These are phyloP conservation scores for barrel medic (Medicago truncatula) DNA, from an alignment of 306 rosid species.

Conservation along the genomic window MtrunA17r5.0-ANR NC_053048.1:37272001-37272500, in stretches of 20 bases:
- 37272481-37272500: too few relatives aligned
- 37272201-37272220: conserved; percentile 94
- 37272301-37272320: not conserved
- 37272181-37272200: conserved; percentile 83
- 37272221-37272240: conserved; percentile 96
- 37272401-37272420: too few relatives aligned
- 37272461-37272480: too few relatives aligned
- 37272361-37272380: not conserved
- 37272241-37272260: conserved; percentile 85
- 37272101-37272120: not conserved
- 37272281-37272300: not conserved
- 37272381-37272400: too few relatives aligned
- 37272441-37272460: too few relatives aligned
- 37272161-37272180: conserved; percentile 64
- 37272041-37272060: conserved; percentile 16
- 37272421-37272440: too few relatives aligned
- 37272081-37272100: not conserved
- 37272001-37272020: conserved; percentile 36
- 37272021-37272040: conserved; percentile 18
- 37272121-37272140: conserved; percentile 34
- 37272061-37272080: conserved; percentile 11
- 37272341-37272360: conserved; percentile 13
- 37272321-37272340: too few relatives aligned
- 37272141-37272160: conserved; percentile 74
- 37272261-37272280: conserved; percentile 99